phyloP scores from a whole-genome alignment of 495 filamentous ascomycete genomes.

The Pyronema omphalodes region DNA sequence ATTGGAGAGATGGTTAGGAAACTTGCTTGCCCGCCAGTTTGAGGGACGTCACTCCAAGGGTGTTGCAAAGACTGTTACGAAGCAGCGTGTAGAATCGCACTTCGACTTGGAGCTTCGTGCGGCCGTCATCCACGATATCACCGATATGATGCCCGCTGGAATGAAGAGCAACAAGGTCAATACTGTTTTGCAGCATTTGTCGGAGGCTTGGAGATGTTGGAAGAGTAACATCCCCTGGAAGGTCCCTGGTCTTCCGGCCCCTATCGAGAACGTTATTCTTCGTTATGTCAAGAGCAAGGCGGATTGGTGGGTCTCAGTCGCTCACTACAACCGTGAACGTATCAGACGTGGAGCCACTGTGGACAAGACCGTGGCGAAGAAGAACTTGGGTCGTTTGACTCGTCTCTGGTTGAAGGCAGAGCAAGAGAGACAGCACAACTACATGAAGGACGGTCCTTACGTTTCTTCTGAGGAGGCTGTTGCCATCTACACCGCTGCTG shows the following conservation, averaged over 20 bases:
- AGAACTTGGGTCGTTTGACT: constrained; percentile 90
- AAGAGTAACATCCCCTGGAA: constrained; percentile 99
- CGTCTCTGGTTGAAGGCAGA: constrained; percentile 96
- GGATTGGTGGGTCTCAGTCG: constrained; percentile 98
- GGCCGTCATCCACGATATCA: constrained; percentile 95
- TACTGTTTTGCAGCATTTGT: constrained; percentile 90
- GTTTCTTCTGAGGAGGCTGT: constrained; percentile 97
- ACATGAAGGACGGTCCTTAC: constrained; percentile 98
- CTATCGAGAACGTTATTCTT: constrained; percentile 96
- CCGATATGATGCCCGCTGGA: constrained; percentile 99
- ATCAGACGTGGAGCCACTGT: constrained; percentile 92
- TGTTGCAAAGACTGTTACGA: constrained; percentile 97
- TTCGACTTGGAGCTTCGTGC: constrained; percentile 96
- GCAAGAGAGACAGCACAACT: constrained; percentile 97
- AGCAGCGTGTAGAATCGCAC: constrained; percentile 96
- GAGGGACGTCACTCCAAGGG: constrained; percentile 98
- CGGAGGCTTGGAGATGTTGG: constrained; percentile 98
- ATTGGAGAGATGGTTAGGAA: constrained; percentile 93
- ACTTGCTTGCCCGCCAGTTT: constrained; percentile 90
- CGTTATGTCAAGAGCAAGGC: constrained; percentile 98
- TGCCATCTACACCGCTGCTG: constrained; percentile 95
- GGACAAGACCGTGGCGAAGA: constrained; percentile 98
- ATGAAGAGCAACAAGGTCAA: constrained; percentile 99
- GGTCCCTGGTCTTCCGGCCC: constrained; percentile 84
- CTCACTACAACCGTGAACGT: constrained; percentile 94